Percentiles rank a stretch among this genome's conserved stretches.
Conservation (phyloP, 768 basidiomycete genomes). For the Mycena albidolilacea region DNA sequence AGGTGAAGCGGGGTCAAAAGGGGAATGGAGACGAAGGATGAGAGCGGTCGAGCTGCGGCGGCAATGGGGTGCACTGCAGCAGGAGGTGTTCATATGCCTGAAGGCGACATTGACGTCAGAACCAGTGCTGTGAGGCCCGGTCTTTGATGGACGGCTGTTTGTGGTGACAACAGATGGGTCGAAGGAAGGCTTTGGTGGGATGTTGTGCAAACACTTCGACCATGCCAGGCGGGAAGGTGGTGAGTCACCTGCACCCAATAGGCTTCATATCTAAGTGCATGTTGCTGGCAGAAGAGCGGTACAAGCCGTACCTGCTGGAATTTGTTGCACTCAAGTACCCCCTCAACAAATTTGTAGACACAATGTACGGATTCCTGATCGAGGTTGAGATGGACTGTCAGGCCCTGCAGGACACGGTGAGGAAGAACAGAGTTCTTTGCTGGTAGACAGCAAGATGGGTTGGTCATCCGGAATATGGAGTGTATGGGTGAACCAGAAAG, state of each 20-base stretch:
- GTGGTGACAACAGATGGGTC: conserved; percentile 48
- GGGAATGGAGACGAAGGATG: conserved; percentile 13
- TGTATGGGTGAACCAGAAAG: too few species aligned
- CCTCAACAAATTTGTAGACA: conserved; percentile 41
- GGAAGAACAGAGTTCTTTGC: too few species aligned
- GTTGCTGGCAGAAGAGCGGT: too few species aligned
- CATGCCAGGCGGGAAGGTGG: conserved; percentile 34
- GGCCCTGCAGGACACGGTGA: conserved; percentile 43
- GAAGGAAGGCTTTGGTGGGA: too few species aligned
- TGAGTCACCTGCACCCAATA: conserved; percentile 45
- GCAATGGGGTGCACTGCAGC: conserved; percentile 39
- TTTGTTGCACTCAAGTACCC: too few species aligned
- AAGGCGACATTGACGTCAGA: conserved; percentile 42
- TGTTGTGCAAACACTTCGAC: conserved; percentile 42
- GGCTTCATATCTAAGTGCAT: too few species aligned
- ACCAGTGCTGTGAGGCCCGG: conserved; percentile 40
- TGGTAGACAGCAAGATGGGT: too few species aligned
- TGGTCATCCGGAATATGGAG: too few species aligned
- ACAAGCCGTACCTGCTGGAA: too few species aligned
- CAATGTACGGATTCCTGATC: conserved; percentile 43
- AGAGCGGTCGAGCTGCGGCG: not conserved
- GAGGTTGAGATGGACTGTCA: conserved; percentile 25
- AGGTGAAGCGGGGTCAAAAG: conserved; percentile 7
- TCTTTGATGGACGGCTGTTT: conserved; percentile 46
- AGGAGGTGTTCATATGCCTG: conserved; percentile 42